These are phyloP conservation scores for Coniochaeta sp. DNA, from an alignment of 2,329 filamentous ascomycete genomes.

Conservation along the genomic window DNA sequence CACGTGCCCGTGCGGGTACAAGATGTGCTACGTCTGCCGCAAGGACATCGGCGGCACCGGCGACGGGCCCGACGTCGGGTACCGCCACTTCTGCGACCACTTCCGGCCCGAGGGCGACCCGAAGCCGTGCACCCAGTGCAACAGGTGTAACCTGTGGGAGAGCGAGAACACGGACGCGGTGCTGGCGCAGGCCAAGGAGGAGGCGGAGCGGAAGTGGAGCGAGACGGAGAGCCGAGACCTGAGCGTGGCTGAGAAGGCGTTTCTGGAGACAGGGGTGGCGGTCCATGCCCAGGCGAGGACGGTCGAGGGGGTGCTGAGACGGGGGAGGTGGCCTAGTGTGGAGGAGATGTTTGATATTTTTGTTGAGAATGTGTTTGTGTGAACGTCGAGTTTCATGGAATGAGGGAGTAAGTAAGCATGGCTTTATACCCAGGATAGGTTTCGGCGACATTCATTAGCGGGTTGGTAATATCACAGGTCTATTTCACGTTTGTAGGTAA, in stretches of 20 bases:
- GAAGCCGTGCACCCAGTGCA: conserved; percentile 68
- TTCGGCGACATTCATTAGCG: background rate
- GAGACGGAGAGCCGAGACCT: conserved; percentile 54
- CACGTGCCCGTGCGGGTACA: conserved; percentile 90
- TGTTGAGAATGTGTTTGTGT: conserved; percentile 35
- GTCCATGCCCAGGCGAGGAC: conserved; percentile 10
- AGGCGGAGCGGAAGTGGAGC: conserved; percentile 66
- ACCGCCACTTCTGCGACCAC: conserved; percentile 93
- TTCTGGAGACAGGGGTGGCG: conserved; percentile 47
- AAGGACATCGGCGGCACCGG: conserved; percentile 52
- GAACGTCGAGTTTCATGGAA: background rate
- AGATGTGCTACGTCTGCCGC: conserved; percentile 96
- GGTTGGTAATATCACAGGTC: background rate
- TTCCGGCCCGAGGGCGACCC: conserved; percentile 75
- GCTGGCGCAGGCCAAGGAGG: conserved; percentile 59
- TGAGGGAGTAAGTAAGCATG: background rate
- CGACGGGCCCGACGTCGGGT: conserved; percentile 57
- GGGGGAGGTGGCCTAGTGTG: conserved; percentile 28
- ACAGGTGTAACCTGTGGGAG: conserved; percentile 72
- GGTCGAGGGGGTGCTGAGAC: conserved; percentile 23
- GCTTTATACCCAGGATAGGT: background rate
- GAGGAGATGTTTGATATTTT: conserved; percentile 37
- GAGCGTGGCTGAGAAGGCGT: conserved; percentile 45
- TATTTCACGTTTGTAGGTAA: background rate
- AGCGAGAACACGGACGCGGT: conserved; percentile 65